phyloP scores from a whole-genome alignment of 1,284 basidiomycete species.

The Sanghuangporus baumii region DNA sequence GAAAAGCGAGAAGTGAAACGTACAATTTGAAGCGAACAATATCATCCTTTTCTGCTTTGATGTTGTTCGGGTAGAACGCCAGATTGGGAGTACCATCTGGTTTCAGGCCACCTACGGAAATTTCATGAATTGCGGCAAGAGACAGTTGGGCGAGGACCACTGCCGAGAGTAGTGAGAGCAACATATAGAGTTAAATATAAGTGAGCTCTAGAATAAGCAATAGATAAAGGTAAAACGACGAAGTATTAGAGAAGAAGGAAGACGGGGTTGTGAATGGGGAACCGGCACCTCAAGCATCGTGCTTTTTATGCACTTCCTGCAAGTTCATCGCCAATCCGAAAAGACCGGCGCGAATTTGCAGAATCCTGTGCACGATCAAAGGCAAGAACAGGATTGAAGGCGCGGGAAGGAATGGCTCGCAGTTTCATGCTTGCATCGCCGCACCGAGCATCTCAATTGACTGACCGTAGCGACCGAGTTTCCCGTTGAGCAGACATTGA shows the following conservation, averaged over 20 bases:
- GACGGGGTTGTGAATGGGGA: background rate
- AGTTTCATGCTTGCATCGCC: background rate
- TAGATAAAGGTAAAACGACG: background rate
- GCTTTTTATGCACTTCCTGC: background rate
- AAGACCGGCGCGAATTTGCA: background rate
- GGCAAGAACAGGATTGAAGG: background rate
- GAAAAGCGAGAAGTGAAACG: slow-evolving; percentile 11
- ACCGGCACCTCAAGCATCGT: background rate
- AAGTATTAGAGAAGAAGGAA: too few relatives aligned
- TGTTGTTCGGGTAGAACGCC: slow-evolving; percentile 30
- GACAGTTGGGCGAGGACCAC: slow-evolving; percentile 5
- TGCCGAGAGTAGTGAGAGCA: background rate
- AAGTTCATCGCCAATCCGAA: background rate
- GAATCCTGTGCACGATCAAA: background rate
- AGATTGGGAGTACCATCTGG: slow-evolving; percentile 20
- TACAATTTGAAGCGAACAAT: slow-evolving; percentile 35
- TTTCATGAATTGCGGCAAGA: slow-evolving; percentile 24
- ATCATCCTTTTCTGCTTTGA: slow-evolving; percentile 32
- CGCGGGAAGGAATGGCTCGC: background rate
- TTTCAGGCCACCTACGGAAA: slow-evolving; percentile 30
- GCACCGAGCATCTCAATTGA: background rate
- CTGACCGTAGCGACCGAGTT: background rate
- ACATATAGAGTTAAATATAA: background rate
- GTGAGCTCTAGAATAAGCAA: background rate
- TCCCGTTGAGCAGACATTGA: background rate